Base-by-base conservation (phyloP, 768 basidiomycete genomes). In the Termitomyces eurrhizus region DNA sequence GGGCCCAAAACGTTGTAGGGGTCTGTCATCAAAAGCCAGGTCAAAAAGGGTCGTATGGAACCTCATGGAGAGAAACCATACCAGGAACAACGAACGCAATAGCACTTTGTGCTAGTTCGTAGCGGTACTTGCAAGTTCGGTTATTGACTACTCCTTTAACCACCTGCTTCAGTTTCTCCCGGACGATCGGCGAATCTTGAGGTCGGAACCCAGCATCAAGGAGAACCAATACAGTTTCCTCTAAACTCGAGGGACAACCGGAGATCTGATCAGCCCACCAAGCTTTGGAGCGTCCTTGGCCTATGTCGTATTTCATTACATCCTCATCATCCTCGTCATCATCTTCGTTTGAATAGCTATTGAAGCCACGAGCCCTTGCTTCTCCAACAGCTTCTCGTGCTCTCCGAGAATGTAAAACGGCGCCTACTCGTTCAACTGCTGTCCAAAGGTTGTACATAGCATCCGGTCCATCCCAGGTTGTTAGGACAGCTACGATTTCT, bases 241-340 rank as follows among this genome's bases (percentile, higher is more conserved):
- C 86, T 4, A 89, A 73, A 24, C 76, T 72, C 1, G 87, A 87
- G 0, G 88, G 88, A 45, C 77, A 78, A 3, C 82, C 88, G 52
- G 85, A 86, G 35, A 83, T 72, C 26, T 83, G 78, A 61, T 90
- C 87, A n/a, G 73, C 75, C 86, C 86, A 89, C 86, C 87, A 89
- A 1, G 87, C 85, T 21, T 75, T 73, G n/a, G 87, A 88, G 2
- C 72, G 70, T 45, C 80, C 75, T 2, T 67, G 67, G 9, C 67
- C 64, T 7, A 64, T 64, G 8, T 74, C 71, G 14, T 64, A 46
- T 16, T 72, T 64, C 18, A 71, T 64, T 13, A 65, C 69, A 44
- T 78, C 78, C 58, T 76, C 77, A 39, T 81, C 78, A 7, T 75
- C 73, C 0, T 67, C 33, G 6, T 73, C 74, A 9, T 72, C 73